These are phyloP conservation scores for Yamadazyma ubonensis DNA, from an alignment of 805 yeast genomes.

Conservation along the genomic window DNA sequence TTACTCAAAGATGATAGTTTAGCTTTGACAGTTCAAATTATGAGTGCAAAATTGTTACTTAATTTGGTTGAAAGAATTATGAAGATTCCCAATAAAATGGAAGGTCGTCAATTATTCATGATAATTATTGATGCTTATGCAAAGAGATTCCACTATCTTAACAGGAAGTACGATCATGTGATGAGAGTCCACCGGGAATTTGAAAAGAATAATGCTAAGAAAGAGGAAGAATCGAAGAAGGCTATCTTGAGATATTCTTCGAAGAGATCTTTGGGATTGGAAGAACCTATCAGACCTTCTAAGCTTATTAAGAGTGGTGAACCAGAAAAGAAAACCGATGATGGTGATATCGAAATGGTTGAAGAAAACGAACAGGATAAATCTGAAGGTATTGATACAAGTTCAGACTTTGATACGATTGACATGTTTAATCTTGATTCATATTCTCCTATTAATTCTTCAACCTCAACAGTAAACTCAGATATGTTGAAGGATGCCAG, in stretches of 20 bases:
- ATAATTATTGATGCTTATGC: slow-evolving; percentile 86
- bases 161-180: slow-evolving; percentile 66
- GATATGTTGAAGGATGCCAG: slow-evolving; percentile 87
- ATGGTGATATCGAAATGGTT: slow-evolving; percentile 19
- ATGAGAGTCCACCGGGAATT: slow-evolving; percentile 59
- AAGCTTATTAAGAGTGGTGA: slow-evolving; percentile 3
- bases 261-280: slow-evolving; percentile 24
- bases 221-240: slow-evolving; percentile 42
- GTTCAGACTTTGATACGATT: slow-evolving; percentile 16
- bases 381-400: slow-evolving; percentile 11
- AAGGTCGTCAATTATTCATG: slow-evolving; percentile 81
- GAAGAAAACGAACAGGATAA: slow-evolving; percentile 23
- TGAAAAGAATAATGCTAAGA: slow-evolving; percentile 40
- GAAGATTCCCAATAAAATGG: slow-evolving; percentile 76
- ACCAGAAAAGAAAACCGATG: slow-evolving; percentile 6
- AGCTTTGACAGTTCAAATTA: slow-evolving; percentile 88
- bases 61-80: slow-evolving; percentile 87
- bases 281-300: slow-evolving; percentile 6
- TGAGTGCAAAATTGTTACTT: slow-evolving; percentile 88
- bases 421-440: slow-evolving; percentile 38
- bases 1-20: slow-evolving; percentile 78
- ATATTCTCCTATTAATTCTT: slow-evolving; percentile 53
- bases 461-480: slow-evolving; percentile 45
- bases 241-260: slow-evolving; percentile 41
- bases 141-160: slow-evolving; percentile 72